Evolutionary conservation across 306 rosid species (phyloP), one percentile per base, ranked within the genome.

Genomic region (Leucaena leucocephala): DNA sequence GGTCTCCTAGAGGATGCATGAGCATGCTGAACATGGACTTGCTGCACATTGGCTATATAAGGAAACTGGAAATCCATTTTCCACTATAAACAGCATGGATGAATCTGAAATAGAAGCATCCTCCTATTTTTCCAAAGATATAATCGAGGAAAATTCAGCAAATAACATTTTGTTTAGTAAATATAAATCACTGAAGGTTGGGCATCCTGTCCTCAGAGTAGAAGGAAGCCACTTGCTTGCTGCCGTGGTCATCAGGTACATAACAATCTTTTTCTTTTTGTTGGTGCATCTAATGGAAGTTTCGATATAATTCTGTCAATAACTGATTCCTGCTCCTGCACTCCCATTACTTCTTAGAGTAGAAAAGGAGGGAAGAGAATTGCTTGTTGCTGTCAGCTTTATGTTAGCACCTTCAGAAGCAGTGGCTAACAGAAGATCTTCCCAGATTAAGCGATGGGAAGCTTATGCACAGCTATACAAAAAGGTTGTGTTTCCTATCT

Each of bases 11-110:
- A 94, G 95, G 89, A 92, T 94, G 98, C 98, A 94, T 39, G 95
- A 94, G 76, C 82, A 86, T 86, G 98, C 98, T 76, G 98, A 94
- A 81, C 92, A 94, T 84, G 98, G 98, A 84, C 93, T 89, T 78
- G 98, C 98, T 39, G 97, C 98, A 44, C 98, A 94, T 86, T 94
- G 98, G 98, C 97, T 94, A 80, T 94, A 94, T 83, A 94, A 94
- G 84, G 97, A 94, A 84, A 84, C 93, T 19, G 97, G 90, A 78
- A 85, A 84, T 83, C 88, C 89, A 12, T 75, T 88, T 64, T 79
- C 89, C 49, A 84, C 84, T 64, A 50, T 72, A 78, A 82, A 79
- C 79, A 72, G 80, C 86, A 80, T 73, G 72, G 89, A 92, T 74
- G 90, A 87, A 72, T 86, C 89, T 55, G 87, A 87, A 83, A 83